Evolutionary conservation across 441 rosid genomes (phyloP).

Genomic region (Euphorbia celastroides): DNA sequence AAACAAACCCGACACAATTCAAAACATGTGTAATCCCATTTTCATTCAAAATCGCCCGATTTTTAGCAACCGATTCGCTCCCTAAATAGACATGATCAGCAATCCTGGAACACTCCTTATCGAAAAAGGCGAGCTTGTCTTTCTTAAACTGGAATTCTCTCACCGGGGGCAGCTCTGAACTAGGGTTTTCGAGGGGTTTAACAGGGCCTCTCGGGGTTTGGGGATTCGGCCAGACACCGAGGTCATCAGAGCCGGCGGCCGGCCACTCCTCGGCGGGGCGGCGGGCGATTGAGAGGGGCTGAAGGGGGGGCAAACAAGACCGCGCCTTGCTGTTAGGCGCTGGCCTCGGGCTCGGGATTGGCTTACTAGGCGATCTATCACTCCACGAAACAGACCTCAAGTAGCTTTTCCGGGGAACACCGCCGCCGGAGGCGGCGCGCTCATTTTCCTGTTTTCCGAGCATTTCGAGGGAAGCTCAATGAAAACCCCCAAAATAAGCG

Average conservation of each 20-base stretch:
- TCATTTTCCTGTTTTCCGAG: slow-evolving; percentile 40
- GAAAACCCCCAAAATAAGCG: slow-evolving; percentile 24
- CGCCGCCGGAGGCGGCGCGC: slow-evolving; percentile 23
- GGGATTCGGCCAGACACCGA: slow-evolving; percentile 74
- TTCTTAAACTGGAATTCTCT: slow-evolving; percentile 54
- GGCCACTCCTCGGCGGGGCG: slow-evolving; percentile 72
- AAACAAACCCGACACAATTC: slow-evolving; percentile 74
- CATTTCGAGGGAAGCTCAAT: slow-evolving; percentile 31
- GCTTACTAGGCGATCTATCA: slow-evolving; percentile 49
- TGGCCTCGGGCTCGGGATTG: slow-evolving; percentile 36
- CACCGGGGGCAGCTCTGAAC: slow-evolving; percentile 27
- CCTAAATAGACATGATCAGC: slow-evolving; percentile 65
- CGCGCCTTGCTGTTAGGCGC: slow-evolving; percentile 39
- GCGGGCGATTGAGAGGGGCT: slow-evolving; percentile 48
- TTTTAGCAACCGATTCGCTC: slow-evolving; percentile 68
- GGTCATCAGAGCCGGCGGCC: slow-evolving; percentile 65
- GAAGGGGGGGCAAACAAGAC: slow-evolving; percentile 60
- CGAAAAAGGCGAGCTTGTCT: slow-evolving; percentile 71
- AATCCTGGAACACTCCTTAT: slow-evolving; percentile 70
- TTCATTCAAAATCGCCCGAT: slow-evolving; percentile 48
- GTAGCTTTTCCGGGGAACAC: slow-evolving; percentile 36
- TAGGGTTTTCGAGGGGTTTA: slow-evolving; percentile 24
- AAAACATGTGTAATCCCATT: slow-evolving; percentile 74
- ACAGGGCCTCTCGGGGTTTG: slow-evolving; percentile 59
- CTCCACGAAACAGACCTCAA: slow-evolving; percentile 64